These are phyloP conservation scores for Zychaea mexicana DNA, from an alignment of 371 early-diverging fungal genomes.

Conservation along the genomic window DNA sequence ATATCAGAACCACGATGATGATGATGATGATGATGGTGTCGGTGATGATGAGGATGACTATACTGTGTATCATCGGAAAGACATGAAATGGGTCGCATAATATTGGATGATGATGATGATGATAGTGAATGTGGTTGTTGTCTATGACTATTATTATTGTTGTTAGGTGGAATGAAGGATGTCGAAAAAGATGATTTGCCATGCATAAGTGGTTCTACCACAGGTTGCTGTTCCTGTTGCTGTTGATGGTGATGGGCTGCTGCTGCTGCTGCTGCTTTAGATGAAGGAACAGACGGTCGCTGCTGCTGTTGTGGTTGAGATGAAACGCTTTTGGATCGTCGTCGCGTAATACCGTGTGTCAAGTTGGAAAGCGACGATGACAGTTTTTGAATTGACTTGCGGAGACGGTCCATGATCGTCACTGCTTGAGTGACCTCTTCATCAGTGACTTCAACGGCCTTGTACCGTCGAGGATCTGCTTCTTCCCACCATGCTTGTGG, in stretches of 20 bases:
- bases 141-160: background rate
- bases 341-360: conserved; percentile 22
- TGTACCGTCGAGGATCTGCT: conserved; percentile 38
- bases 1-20: conserved; percentile 2
- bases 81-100: conserved; percentile 16
- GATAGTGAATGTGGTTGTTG: too few relatives aligned
- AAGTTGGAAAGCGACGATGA: conserved; percentile 23
- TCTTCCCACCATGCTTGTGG: conserved; percentile 47
- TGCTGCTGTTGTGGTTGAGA: background rate
- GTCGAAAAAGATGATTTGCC: conserved; percentile 20
- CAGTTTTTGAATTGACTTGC: conserved; percentile 27
- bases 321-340: conserved; percentile 23
- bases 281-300: background rate
- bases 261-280: background rate
- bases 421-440: conserved; percentile 27
- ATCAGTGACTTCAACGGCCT: conserved; percentile 26
- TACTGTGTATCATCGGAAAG: conserved; percentile 16
- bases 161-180: conserved; percentile 8
- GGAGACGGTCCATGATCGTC: conserved; percentile 36
- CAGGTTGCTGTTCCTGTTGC: background rate
- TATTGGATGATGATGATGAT: background rate
- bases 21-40: background rate
- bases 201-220: conserved; percentile 12
- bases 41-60: too few relatives aligned
- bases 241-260: background rate